Conservation (phyloP, 441 rosid genomes). For the Pelargonium myrrhifolium region DNA sequence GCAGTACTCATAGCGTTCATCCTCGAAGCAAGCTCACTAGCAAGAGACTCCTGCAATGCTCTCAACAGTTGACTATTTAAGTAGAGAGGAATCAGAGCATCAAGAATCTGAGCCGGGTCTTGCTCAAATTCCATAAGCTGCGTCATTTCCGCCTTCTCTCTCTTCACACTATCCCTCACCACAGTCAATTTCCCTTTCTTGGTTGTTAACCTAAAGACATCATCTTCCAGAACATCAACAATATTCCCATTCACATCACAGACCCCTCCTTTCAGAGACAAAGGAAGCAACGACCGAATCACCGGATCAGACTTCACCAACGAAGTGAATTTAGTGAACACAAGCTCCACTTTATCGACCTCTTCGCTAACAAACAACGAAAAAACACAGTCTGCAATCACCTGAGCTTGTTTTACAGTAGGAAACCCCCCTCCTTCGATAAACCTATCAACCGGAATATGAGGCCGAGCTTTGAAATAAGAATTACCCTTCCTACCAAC, state of each 20-base stretch:
- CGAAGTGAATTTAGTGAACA: conserved; percentile 85
- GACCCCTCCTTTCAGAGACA: conserved; percentile 79
- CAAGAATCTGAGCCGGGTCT: conserved; percentile 93
- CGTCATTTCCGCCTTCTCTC: conserved; percentile 24
- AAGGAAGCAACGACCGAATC: conserved; percentile 68
- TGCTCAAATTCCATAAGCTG: conserved; percentile 78
- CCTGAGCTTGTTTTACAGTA: conserved; percentile 60
- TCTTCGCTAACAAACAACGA: conserved; percentile 57
- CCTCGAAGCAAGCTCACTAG: conserved; percentile 77
- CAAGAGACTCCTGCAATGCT: conserved; percentile 66
- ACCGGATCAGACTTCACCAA: conserved; percentile 86
- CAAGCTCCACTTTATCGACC: conserved; percentile 71
- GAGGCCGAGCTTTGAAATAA: conserved; percentile 49
- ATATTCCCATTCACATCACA: conserved; percentile 63
- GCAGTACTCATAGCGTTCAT: conserved; percentile 75
- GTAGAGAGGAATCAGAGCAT: conserved; percentile 78
- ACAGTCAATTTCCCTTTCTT: conserved; percentile 55
- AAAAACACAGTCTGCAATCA: conserved; percentile 62
- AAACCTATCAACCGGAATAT: conserved; percentile 34
- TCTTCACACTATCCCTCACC: conserved; percentile 38
- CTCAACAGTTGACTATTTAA: conserved; percentile 67
- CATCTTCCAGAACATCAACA: conserved; percentile 87
- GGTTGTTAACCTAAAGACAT: conserved; percentile 61
- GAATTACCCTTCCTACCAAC: conserved; percentile 68
- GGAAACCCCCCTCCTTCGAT: conserved; percentile 46